Percentiles rank a stretch among this genome's conserved stretches.
These are phyloP conservation scores for Protomyces inundatus DNA, from an alignment of 1,139 yeast genomes.

Conservation along the genomic window DNA sequence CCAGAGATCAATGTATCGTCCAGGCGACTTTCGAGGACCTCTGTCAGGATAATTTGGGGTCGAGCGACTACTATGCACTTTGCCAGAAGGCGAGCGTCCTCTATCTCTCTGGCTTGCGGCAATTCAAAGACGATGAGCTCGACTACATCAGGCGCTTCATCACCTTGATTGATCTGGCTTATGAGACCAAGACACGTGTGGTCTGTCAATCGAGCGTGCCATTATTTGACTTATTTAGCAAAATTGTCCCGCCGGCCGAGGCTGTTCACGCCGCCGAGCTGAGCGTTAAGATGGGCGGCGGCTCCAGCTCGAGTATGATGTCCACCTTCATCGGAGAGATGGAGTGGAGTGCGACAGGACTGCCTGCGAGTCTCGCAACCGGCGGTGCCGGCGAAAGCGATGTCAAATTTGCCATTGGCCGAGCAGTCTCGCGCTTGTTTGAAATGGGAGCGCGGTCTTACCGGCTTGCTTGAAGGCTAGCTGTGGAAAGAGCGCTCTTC, in stretches of 20 bases:
- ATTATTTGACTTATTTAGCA: conserved; percentile 62
- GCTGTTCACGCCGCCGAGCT: conserved; percentile 4
- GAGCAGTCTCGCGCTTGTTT: conserved; percentile 12
- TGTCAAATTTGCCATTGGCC: conserved; percentile 21
- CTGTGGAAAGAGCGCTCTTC: not conserved
- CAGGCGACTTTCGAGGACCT: conserved; percentile 61
- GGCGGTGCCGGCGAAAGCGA: conserved; percentile 23
- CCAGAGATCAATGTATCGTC: conserved; percentile 68
- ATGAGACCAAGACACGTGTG: conserved; percentile 77
- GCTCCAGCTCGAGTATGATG: conserved; percentile 17
- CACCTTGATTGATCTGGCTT: conserved; percentile 90
- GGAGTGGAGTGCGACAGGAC: conserved; percentile 24
- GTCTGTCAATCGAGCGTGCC: conserved; percentile 87
- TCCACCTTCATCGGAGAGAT: conserved; percentile 20
- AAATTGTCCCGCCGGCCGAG: conserved; percentile 4
- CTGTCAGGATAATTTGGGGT: conserved; percentile 81
- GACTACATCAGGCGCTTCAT: conserved; percentile 86
- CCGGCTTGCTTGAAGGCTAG: not conserved
- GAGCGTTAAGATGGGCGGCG: conserved; percentile 22
- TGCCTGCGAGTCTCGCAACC: conserved; percentile 12
- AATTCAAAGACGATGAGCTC: conserved; percentile 66
- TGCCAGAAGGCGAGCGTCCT: conserved; percentile 71
- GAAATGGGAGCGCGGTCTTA: conserved; percentile 17
- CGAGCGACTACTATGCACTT: conserved; percentile 85
- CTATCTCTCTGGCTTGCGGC: conserved; percentile 85